Evolutionary conservation across 2,329 filamentous ascomycete genomes (phyloP), one percentile per base, ranked within the genome.

Genomic region (Hypoxylon sp.): DNA sequence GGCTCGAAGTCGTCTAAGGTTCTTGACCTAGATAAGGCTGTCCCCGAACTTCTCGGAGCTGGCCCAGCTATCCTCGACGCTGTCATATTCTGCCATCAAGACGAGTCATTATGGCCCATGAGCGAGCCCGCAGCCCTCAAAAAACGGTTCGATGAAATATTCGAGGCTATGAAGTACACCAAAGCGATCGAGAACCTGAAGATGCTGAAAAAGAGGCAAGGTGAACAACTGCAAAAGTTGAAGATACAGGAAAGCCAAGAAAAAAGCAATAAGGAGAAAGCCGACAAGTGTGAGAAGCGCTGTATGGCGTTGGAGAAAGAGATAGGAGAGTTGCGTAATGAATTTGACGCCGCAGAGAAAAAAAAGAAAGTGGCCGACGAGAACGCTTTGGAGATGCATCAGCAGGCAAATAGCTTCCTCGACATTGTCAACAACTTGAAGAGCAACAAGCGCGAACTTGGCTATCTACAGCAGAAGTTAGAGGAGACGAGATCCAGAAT

Each of bases 31-130:
- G 92, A 97, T 77, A 85, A 90, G 70, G 87, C 95, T 71, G 90
- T 99, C 77, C 94, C 95, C 0, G 88, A 92, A 71, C 91, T 93
- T 70, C 85, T 99, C 0, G 96, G 96, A 37, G 96, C 97, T 2
- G 96, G 94, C 1, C 90, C 90, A 59, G 94, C 96, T 11, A 90
- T 99, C 59, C 85, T 99, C 25, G 94, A 98, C 71, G 91, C 91
- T 63, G 96, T 99, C 77, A 97, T 99, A 71, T 99, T 99, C 80
- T 99, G 96, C 77, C 96, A 99, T 76, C 96, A 99, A 76, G 96
- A 99, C 77, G 96, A 99, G 71, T 97, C 95, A 25, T 81, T 98
- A 27, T 99, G 96, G 96, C 96, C 96, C 0, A 90, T 99, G 85
- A 96, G 93, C 75, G 93, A 97, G 74, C 93, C 96, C 0, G 83